Evolutionary conservation across 768 basidiomycete genomes (phyloP).

Genomic region (Podaxis rugospora): DNA sequence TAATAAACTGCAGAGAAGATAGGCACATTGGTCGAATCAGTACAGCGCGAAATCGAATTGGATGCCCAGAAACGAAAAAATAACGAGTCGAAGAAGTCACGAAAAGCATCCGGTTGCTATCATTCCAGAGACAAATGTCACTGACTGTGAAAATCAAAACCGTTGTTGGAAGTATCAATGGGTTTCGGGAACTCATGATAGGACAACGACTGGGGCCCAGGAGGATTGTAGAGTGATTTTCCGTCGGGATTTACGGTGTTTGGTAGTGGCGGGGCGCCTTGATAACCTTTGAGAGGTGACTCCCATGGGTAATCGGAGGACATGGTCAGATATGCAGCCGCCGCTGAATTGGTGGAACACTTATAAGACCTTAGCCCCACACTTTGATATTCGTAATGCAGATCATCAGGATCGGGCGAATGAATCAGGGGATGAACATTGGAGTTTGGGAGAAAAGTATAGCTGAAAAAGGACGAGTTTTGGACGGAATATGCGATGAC

Average conservation of each 20-base stretch:
- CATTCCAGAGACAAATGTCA: background rate
- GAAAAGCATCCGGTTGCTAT: background rate
- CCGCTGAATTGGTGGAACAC: background rate
- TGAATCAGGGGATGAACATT: background rate
- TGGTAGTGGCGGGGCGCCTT: slow-evolving; percentile 38
- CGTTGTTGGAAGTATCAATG: slow-evolving; percentile 48
- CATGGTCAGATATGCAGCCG: background rate
- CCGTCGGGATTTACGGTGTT: slow-evolving; percentile 46
- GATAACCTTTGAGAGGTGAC: slow-evolving; percentile 35
- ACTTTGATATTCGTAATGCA: background rate
- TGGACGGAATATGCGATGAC: background rate
- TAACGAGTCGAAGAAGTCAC: background rate
- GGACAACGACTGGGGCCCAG: slow-evolving; percentile 39
- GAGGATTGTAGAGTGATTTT: slow-evolving; percentile 50
- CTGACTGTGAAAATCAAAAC: slow-evolving; percentile 74
- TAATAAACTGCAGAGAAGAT: slow-evolving; percentile 50
- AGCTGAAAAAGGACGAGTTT: background rate
- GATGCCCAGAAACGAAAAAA: background rate
- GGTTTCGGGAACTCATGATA: slow-evolving; percentile 55
- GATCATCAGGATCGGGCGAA: background rate
- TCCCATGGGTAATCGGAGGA: slow-evolving; percentile 16
- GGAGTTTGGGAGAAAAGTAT: background rate
- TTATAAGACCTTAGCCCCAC: slow-evolving; percentile 6
- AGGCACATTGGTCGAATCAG: background rate
- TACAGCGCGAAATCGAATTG: background rate